These are phyloP conservation scores for Lentinula aciculospora DNA, from an alignment of 768 basidiomycete genomes.

Conservation along the genomic window DNA sequence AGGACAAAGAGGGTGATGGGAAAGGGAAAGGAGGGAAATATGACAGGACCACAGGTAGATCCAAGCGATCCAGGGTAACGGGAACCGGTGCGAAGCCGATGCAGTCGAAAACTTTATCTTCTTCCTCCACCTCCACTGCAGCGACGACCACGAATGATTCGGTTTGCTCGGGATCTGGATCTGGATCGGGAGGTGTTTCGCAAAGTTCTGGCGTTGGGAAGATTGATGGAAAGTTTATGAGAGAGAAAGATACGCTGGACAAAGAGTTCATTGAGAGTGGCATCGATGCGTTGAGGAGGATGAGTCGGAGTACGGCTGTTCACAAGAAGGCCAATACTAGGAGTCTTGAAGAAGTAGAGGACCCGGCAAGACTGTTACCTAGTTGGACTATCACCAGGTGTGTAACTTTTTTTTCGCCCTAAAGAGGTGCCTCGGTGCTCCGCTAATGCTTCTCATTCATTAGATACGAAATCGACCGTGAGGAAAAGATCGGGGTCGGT, in stretches of 20 bases:
- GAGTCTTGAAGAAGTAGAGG: slow-evolving; percentile 17
- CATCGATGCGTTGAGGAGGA: slow-evolving; percentile 62
- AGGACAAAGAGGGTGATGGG: neutral
- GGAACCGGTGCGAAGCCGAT: neutral
- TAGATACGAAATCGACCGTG: slow-evolving; percentile 72
- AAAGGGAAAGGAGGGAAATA: neutral
- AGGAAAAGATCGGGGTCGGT: slow-evolving; percentile 63
- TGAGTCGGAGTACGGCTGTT: slow-evolving; percentile 34
- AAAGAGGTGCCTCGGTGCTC: neutral
- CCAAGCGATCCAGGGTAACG: neutral
- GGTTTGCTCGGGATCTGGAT: neutral
- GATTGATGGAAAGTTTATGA: slow-evolving; percentile 12
- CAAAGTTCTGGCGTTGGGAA: slow-evolving; percentile 12
- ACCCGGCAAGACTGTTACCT: slow-evolving; percentile 32
- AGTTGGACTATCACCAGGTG: slow-evolving; percentile 75
- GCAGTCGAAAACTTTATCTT: neutral
- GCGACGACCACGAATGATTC: neutral
- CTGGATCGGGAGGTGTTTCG: neutral
- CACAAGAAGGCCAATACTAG: neutral
- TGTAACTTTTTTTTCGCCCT: slow-evolving; percentile 6
- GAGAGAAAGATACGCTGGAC: slow-evolving; percentile 42
- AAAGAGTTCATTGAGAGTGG: slow-evolving; percentile 68
- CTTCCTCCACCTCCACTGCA: neutral
- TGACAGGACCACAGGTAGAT: neutral
- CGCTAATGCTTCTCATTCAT: neutral